Evolutionary conservation across 2,329 filamentous ascomycete species (phyloP).

Genomic region (Colletotrichum camelliae): DNA sequence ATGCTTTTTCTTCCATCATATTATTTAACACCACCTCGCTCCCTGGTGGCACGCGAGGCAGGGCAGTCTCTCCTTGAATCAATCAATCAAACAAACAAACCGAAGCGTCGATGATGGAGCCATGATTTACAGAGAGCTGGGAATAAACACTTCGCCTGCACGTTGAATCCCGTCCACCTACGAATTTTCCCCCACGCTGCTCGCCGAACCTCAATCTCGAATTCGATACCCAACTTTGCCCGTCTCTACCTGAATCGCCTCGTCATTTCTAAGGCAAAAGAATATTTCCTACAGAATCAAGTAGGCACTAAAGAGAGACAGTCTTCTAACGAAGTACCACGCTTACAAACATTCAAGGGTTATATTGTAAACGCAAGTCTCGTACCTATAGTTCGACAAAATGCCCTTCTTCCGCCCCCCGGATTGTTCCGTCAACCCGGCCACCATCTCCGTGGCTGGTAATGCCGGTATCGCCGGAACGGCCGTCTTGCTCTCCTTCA

Average conservation of each 20-base stretch:
- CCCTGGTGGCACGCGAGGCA: background rate
- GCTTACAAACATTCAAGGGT: background rate
- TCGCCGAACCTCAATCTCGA: background rate
- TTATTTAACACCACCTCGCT: background rate
- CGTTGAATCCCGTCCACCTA: background rate
- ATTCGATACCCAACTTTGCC: background rate
- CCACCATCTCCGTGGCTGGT: conserved; percentile 48
- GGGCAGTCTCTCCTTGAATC: background rate
- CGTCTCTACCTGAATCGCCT: background rate
- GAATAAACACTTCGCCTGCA: background rate
- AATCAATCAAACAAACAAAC: background rate
- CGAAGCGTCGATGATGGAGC: background rate
- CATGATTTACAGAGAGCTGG: background rate
- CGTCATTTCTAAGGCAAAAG: background rate
- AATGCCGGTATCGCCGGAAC: conserved; percentile 64
- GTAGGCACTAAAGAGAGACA: background rate
- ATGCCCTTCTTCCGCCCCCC: conserved; percentile 2
- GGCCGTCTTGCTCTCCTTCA: conserved; percentile 69
- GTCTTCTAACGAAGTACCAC: background rate
- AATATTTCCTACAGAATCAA: background rate
- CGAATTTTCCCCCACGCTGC: background rate
- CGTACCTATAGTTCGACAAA: background rate
- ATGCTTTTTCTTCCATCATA: background rate
- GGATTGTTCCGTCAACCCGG: background rate
- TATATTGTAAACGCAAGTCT: background rate